phyloP scores from a whole-genome alignment of 2,329 filamentous ascomycete genomes.

The Cladosporium sp. region DNA sequence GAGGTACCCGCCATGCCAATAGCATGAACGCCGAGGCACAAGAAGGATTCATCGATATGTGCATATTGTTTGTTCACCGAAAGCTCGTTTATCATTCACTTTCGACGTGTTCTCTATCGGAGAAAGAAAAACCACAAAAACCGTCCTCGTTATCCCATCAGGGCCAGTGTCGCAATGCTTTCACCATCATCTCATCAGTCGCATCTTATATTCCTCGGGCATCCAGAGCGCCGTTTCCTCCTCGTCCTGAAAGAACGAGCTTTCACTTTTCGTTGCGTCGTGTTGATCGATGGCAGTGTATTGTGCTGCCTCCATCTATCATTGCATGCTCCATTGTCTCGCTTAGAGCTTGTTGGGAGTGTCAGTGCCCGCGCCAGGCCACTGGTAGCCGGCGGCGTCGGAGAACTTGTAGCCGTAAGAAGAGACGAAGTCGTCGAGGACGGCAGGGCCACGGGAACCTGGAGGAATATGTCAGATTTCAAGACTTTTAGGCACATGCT shows the following conservation, averaged over 20 bases:
- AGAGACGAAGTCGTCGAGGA: conserved; percentile 95
- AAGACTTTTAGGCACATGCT: background rate
- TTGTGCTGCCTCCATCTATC: conserved; percentile 6
- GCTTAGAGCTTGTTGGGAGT: conserved; percentile 73
- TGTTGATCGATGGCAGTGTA: conserved; percentile 3
- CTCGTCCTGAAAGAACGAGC: conserved; percentile 1
- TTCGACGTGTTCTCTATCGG: conserved; percentile 8
- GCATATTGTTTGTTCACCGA: background rate
- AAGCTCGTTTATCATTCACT: conserved; percentile 12
- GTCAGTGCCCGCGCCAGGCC: conserved; percentile 65
- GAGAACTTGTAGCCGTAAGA: conserved; percentile 99
- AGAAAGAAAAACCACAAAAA: background rate
- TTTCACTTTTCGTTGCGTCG: conserved; percentile 11
- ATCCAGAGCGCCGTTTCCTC: background rate
- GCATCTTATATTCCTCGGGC: background rate
- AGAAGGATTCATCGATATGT: too few relatives aligned
- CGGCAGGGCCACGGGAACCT: conserved; percentile 94
- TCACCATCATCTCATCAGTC: background rate
- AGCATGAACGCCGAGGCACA: too few relatives aligned
- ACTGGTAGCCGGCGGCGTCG: conserved; percentile 90
- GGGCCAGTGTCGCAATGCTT: conserved; percentile 7
- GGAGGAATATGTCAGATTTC: conserved; percentile 17
- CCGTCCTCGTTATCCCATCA: conserved; percentile 6
- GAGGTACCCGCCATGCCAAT: too few relatives aligned
- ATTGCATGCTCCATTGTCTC: background rate